phyloP scores from a whole-genome alignment of 768 basidiomycete genomes.

The Russula sp. region DNA sequence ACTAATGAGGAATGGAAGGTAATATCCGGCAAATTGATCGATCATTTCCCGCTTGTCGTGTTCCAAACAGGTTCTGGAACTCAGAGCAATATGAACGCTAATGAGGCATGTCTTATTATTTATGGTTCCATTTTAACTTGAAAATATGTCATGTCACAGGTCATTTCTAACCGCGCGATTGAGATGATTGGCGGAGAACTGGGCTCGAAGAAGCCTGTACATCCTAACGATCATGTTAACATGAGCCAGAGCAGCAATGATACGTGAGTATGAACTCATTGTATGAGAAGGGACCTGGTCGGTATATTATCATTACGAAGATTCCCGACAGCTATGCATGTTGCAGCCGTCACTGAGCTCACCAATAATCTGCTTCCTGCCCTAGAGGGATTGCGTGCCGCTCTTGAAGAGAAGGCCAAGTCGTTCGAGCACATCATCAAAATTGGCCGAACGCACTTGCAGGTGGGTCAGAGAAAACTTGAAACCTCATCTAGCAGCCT shows the following conservation, averaged over 20 bases:
- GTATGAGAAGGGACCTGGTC: too few relatives aligned
- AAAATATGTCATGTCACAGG: constrained; percentile 44
- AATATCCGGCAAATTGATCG: constrained; percentile 89
- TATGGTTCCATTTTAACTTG: neutral
- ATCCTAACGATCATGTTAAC: constrained; percentile 99
- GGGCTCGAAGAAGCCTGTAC: constrained; percentile 95
- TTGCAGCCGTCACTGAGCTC: constrained; percentile 91
- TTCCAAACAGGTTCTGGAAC: constrained; percentile 99
- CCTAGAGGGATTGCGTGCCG: constrained; percentile 76
- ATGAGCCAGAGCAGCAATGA: constrained; percentile 99
- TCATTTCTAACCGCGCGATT: constrained; percentile 97
- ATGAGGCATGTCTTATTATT: constrained; percentile 59
- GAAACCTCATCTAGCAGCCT: constrained; percentile 1
- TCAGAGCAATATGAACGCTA: constrained; percentile 98
- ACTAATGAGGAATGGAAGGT: constrained; percentile 53
- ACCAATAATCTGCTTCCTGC: constrained; percentile 78
- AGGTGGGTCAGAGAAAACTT: constrained; percentile 43
- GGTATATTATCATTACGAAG: constrained; percentile 42
- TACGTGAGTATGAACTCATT: constrained; percentile 58
- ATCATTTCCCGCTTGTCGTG: constrained; percentile 97
- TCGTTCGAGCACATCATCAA: constrained; percentile 92
- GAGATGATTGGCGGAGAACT: constrained; percentile 93
- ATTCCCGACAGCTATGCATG: constrained; percentile 99
- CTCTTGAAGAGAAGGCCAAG: constrained; percentile 76
- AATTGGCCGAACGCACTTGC: constrained; percentile 96